Percentiles rank a stretch among this genome's conserved stretches.
These are phyloP conservation scores for Colletotrichum sp. DNA, from an alignment of 2,329 filamentous ascomycete genomes.

Conservation along the genomic window DNA sequence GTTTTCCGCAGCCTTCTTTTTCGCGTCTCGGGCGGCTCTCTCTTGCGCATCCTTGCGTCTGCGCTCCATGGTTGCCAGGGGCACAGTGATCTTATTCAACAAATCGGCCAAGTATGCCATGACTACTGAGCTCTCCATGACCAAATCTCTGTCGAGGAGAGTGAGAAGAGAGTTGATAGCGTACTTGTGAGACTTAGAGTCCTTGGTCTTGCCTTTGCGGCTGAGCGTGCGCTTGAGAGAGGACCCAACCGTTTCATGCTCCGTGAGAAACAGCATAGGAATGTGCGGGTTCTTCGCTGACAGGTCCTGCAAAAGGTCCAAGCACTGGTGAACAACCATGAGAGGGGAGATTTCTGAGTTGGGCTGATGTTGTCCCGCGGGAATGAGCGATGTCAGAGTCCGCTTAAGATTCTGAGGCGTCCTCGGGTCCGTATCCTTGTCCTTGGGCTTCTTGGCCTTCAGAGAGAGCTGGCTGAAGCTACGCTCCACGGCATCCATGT, in stretches of 20 bases:
- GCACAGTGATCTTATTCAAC: conserved; percentile 86
- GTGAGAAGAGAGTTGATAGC: conserved; percentile 90
- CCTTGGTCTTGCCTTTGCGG: conserved; percentile 88
- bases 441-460: conserved; percentile 80
- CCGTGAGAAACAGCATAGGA: conserved; percentile 89
- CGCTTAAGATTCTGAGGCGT: conserved; percentile 84
- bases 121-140: conserved; percentile 95
- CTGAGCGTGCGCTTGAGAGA: conserved; percentile 78
- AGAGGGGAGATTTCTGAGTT: conserved; percentile 91
- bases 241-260: conserved; percentile 79
- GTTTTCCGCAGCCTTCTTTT: conserved; percentile 33
- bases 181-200: conserved; percentile 82
- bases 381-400: conserved; percentile 65
- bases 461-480: conserved; percentile 94
- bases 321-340: conserved; percentile 93
- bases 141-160: conserved; percentile 88
- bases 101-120: conserved; percentile 93
- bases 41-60: conserved; percentile 75
- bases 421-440: conserved; percentile 67
- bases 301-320: conserved; percentile 83
- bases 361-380: conserved; percentile 53
- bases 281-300: conserved; percentile 86
- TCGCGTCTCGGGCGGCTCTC: conserved; percentile 48
- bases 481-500: conserved; percentile 91
- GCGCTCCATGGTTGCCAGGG: conserved; percentile 80